phyloP scores from a whole-genome alignment of 148 eudicot species.

The Euryodendron excelsum region DNA sequence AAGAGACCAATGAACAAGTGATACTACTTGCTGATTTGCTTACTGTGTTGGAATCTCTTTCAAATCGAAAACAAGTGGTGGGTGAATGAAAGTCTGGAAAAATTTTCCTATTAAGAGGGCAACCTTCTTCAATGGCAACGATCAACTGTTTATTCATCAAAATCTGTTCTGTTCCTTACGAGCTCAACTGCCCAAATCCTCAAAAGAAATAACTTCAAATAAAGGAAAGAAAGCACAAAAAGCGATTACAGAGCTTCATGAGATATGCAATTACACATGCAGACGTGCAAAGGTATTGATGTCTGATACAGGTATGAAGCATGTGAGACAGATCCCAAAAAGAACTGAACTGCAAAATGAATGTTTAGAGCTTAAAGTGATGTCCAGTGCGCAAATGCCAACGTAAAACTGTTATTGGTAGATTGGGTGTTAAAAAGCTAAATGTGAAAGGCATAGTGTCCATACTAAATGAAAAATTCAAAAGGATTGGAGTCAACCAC shows the following conservation, averaged over 20 bases:
- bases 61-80: not conserved
- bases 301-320: not conserved
- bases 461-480: not conserved
- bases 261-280: not conserved
- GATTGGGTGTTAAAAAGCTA: not conserved
- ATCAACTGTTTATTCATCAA: not conserved
- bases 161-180: not conserved
- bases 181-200: not conserved
- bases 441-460: not conserved
- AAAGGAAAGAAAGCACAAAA: too few relatives aligned
- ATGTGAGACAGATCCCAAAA: not conserved
- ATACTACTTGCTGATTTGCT: not conserved
- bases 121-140: not conserved
- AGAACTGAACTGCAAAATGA: too few relatives aligned
- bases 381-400: too few relatives aligned
- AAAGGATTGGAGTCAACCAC: not conserved
- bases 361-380: too few relatives aligned
- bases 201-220: too few relatives aligned
- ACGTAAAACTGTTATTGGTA: too few relatives aligned
- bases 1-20: not conserved
- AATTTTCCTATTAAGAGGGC: not conserved
- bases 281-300: not conserved
- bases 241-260: not conserved
- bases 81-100: not conserved
- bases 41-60: not conserved